Percentiles rank a stretch among this genome's conserved stretches.
phyloP scores from a whole-genome alignment of 805 yeast genomes.

The Wickerhamiella brachini region DNA sequence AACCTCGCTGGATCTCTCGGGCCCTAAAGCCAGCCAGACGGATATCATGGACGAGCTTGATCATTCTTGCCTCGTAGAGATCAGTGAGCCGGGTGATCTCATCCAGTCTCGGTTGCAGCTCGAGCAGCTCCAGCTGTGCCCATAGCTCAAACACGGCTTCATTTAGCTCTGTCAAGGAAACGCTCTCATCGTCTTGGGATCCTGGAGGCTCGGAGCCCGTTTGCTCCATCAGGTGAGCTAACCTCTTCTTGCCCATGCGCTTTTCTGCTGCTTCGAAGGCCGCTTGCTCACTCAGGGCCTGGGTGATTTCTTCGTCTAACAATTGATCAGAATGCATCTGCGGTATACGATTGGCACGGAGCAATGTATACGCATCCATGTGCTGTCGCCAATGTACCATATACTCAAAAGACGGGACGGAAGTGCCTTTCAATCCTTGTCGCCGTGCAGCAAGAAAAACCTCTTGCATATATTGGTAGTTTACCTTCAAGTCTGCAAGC shows the following conservation, averaged over 20 bases:
- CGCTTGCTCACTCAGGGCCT: neutral
- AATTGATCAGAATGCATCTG: neutral
- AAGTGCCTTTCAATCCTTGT: neutral
- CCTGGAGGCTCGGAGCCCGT: neutral
- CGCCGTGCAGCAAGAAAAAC: neutral
- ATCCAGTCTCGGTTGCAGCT: neutral
- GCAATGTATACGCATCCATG: neutral
- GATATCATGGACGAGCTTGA: neutral
- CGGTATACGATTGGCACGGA: neutral
- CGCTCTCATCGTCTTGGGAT: neutral
- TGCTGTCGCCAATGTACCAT: neutral
- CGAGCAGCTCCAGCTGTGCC: neutral
- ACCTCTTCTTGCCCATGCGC: neutral
- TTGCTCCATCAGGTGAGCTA: neutral
- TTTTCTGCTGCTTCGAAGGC: neutral
- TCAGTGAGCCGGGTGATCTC: neutral
- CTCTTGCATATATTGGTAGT: neutral
- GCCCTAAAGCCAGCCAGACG: neutral
- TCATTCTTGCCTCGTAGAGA: neutral
- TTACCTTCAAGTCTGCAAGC: neutral
- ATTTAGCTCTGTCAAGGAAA: neutral
- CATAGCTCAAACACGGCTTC: neutral
- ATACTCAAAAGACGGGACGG: neutral
- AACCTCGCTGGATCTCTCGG: neutral
- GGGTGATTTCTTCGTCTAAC: neutral